Percentiles rank a stretch among this genome's conserved stretches.
Conservation (phyloP, 2,329 filamentous ascomycete species). For the Apiospora saccharicola region DNA sequence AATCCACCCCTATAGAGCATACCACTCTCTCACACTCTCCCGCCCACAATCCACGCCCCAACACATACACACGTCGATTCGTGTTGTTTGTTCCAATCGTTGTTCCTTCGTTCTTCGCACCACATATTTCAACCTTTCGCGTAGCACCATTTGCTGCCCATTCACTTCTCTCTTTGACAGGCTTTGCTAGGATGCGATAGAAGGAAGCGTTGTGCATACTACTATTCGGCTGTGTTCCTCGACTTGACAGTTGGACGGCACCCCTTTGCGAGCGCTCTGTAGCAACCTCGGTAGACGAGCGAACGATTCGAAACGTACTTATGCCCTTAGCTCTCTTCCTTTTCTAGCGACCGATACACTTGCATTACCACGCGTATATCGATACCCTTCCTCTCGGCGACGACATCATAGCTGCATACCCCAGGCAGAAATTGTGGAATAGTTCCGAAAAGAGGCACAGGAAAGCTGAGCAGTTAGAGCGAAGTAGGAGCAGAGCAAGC, state of each 20-base stretch:
- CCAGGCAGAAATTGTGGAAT: not conserved
- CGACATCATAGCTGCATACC: not conserved
- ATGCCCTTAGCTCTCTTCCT: constrained; percentile 9
- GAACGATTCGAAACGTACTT: constrained; percentile 15
- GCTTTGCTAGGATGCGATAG: constrained; percentile 21
- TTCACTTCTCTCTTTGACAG: constrained; percentile 13
- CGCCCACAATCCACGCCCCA: constrained; percentile 13
- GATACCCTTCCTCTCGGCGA: constrained; percentile 9
- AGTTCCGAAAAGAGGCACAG: constrained; percentile 7
- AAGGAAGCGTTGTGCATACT: constrained; percentile 16
- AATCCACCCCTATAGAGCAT: constrained; percentile 21
- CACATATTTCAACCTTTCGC: not conserved
- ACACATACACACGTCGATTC: constrained; percentile 19
- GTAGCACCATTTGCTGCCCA: constrained; percentile 11
- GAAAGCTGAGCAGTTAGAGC: not conserved
- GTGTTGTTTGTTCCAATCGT: constrained; percentile 22
- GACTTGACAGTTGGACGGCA: constrained; percentile 13
- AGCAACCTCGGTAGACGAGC: constrained; percentile 3
- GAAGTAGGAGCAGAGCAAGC: constrained; percentile 14
- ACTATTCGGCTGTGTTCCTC: constrained; percentile 12
- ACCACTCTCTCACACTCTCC: constrained; percentile 4
- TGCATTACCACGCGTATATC: constrained; percentile 18
- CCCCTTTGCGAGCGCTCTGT: not conserved
- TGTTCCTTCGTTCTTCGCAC: not conserved
- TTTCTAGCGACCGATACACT: constrained; percentile 16